Percentiles rank a stretch among this genome's conserved stretches.
Conservation (phyloP, 192 early-diverging fungal genomes). For the Tieghemiomyces parasiticus region DNA sequence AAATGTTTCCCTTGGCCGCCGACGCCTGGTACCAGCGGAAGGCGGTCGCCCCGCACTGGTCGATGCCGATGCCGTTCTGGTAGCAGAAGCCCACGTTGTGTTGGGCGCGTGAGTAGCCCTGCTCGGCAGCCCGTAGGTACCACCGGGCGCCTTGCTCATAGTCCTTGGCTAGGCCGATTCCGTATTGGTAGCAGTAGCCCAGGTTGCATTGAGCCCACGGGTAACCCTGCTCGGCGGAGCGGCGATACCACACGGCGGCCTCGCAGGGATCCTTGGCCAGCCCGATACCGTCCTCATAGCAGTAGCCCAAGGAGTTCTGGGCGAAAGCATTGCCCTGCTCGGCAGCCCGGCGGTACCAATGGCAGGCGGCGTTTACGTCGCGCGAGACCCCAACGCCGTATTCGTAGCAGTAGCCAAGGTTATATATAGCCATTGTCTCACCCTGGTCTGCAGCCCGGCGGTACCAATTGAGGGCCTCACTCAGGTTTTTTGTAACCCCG, state of each 20-base stretch:
- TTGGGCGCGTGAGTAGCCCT: slow-evolving; percentile 34
- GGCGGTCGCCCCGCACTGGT: slow-evolving; percentile 21
- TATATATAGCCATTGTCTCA: slow-evolving; percentile 57
- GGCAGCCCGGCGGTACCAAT: slow-evolving; percentile 41
- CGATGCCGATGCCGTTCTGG: slow-evolving; percentile 41
- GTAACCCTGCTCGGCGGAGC: slow-evolving; percentile 43
- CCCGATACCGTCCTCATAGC: slow-evolving; percentile 54
- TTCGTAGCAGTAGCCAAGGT: slow-evolving; percentile 58
- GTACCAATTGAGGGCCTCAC: slow-evolving; percentile 52
- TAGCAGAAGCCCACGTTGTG: slow-evolving; percentile 42
- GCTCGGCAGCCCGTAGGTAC: slow-evolving; percentile 32
- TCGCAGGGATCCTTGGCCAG: slow-evolving; percentile 34
- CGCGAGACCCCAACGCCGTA: slow-evolving; percentile 46
- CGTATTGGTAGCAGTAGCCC: slow-evolving; percentile 44
- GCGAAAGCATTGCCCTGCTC: slow-evolving; percentile 57
- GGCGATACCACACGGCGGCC: slow-evolving; percentile 53
- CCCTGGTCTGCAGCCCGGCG: slow-evolving; percentile 36
- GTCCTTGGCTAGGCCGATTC: slow-evolving; percentile 33
- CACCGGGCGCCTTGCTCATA: slow-evolving; percentile 28
- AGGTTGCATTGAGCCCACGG: slow-evolving; percentile 53
- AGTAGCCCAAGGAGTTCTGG: slow-evolving; percentile 58
- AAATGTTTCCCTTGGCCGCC: slow-evolving; percentile 13
- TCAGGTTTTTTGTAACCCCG: slow-evolving; percentile 40
- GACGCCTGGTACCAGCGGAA: slow-evolving; percentile 17
- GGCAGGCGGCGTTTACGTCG: slow-evolving; percentile 32